A percentile compares a stretch with the other conserved stretches of the same genome.
Conservation (phyloP, 805 yeast genomes). For the Yarrowia bubula region DNA sequence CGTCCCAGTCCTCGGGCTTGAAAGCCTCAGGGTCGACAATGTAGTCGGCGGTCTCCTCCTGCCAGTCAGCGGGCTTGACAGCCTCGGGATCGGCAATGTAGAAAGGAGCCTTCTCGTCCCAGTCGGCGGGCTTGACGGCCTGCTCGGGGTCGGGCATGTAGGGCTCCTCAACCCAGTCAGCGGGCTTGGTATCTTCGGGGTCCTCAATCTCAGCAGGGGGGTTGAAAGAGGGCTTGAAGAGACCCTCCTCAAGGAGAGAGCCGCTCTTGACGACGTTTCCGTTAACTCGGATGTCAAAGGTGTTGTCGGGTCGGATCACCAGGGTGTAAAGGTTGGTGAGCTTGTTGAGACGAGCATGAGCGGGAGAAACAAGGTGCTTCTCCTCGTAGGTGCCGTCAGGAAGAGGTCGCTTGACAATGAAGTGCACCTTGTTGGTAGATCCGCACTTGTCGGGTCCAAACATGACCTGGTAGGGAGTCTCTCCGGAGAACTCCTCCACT, state of each 20-base stretch:
- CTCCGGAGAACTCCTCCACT: conserved; percentile 54
- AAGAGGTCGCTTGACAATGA: conserved; percentile 62
- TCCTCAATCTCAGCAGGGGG: conserved; percentile 67
- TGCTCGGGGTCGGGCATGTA: conserved; percentile 65
- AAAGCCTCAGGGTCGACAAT: conserved; percentile 66
- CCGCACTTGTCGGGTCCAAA: conserved; percentile 96
- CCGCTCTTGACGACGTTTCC: conserved; percentile 75
- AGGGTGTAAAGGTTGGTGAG: conserved; percentile 70
- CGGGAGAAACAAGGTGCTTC: conserved; percentile 65
- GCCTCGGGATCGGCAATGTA: conserved; percentile 67
- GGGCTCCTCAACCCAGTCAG: conserved; percentile 74
- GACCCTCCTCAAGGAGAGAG: conserved; percentile 53
- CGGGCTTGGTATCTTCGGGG: conserved; percentile 61
- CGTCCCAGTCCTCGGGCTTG: conserved; percentile 82
- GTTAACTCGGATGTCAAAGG: conserved; percentile 76
- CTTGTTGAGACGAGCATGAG: conserved; percentile 59
- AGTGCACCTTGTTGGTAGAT: conserved; percentile 70
- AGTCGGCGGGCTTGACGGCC: conserved; percentile 71
- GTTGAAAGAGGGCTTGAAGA: conserved; percentile 62
- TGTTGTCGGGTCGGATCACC: conserved; percentile 61
- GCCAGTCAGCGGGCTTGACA: conserved; percentile 75
- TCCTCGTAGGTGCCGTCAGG: conserved; percentile 62
- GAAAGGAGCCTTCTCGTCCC: conserved; percentile 72
- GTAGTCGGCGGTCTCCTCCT: conserved; percentile 55
- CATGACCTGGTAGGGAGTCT: conserved; percentile 79